phyloP scores from a whole-genome alignment of 208 protist species.

The Crithidia expoeki region DNA sequence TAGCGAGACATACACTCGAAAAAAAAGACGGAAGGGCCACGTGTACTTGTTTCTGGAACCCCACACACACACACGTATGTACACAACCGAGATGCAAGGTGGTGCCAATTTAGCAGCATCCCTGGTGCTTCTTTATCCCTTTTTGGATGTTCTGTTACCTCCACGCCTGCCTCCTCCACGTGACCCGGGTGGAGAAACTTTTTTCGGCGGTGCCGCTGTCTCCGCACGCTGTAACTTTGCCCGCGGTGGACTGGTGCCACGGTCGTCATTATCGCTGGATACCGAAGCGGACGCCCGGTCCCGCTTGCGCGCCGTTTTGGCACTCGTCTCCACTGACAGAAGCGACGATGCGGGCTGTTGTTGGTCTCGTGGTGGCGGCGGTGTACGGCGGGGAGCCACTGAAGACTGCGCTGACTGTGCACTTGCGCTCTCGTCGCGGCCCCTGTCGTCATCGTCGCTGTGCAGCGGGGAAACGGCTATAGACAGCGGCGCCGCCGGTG shows the following conservation, averaged over 20 bases:
- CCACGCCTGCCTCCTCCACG: background rate
- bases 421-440: background rate
- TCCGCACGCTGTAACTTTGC: constrained; percentile 5
- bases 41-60: too few species aligned
- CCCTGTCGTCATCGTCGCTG: background rate
- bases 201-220: background rate
- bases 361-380: too few species aligned
- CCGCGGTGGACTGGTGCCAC: background rate
- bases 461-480: constrained; percentile 8
- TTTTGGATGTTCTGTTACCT: background rate
- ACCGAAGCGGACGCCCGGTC: background rate
- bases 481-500: constrained; percentile 1
- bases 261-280: background rate
- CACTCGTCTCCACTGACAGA: background rate
- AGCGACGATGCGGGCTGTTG: too few species aligned
- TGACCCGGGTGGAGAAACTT: background rate
- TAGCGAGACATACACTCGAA: too few species aligned
- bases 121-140: background rate
- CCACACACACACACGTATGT: constrained; percentile 14
- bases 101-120: too few species aligned
- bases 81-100: too few species aligned
- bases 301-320: constrained; percentile 7
- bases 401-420: background rate
- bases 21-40: too few species aligned
- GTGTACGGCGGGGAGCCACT: too few species aligned